Evolutionary conservation across 1,284 basidiomycete species (phyloP).

Genomic region (Trametes polyzona): DNA sequence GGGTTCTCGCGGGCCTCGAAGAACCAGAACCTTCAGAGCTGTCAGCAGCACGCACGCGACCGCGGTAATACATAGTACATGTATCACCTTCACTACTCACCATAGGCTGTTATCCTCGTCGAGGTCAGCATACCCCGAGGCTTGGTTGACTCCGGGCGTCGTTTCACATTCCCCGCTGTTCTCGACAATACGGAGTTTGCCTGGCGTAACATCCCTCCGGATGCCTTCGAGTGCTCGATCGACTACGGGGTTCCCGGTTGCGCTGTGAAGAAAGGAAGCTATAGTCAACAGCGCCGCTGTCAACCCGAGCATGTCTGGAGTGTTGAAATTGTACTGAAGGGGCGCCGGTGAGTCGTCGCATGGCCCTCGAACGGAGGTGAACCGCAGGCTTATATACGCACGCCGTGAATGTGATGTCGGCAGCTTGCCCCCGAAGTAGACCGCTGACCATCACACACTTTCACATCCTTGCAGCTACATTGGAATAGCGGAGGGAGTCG

Average conservation of each 20-base stretch:
- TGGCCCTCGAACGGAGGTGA: neutral
- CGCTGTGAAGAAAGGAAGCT: neutral
- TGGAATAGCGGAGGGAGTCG: too few relatives aligned
- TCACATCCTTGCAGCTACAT: too few relatives aligned
- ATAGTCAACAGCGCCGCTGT: neutral
- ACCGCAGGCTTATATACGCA: neutral
- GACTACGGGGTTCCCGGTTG: neutral
- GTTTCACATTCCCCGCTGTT: conserved; percentile 64
- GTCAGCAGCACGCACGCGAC: neutral
- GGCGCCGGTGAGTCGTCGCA: neutral
- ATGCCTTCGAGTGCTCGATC: neutral
- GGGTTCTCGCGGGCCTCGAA: conserved; percentile 62
- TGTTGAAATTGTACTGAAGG: too few relatives aligned
- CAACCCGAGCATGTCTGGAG: neutral
- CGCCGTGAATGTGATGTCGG: neutral
- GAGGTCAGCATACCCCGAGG: conserved; percentile 63
- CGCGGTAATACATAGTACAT: neutral
- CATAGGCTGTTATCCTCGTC: conserved; percentile 56
- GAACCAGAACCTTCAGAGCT: conserved; percentile 61
- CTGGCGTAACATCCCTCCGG: conserved; percentile 37
- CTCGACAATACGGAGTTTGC: conserved; percentile 51
- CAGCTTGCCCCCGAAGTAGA: neutral
- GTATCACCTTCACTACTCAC: conserved; percentile 43
- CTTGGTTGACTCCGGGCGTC: conserved; percentile 56
- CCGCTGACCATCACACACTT: neutral